phyloP scores from a whole-genome alignment of 2,329 filamentous ascomycete species.

The Lachnellula suecica region DNA sequence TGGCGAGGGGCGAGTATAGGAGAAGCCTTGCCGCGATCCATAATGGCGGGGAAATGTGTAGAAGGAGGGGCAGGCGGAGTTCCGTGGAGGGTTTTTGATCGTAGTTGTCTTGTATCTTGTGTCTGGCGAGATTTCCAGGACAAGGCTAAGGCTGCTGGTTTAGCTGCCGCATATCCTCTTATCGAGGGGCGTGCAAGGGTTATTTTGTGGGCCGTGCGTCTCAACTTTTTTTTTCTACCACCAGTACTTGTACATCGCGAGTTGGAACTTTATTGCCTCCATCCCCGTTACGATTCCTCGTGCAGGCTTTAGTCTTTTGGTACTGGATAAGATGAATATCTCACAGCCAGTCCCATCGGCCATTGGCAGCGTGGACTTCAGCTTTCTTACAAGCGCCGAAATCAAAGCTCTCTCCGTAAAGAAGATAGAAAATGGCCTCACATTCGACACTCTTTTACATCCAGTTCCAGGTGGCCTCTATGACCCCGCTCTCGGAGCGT shows the following conservation, averaged over 20 bases:
- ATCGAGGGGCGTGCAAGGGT: too few species aligned
- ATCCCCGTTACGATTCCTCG: neutral
- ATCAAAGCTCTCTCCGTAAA: slow-evolving; percentile 90
- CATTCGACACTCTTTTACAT: slow-evolving; percentile 90
- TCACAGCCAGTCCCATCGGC: slow-evolving; percentile 80
- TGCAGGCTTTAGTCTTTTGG: slow-evolving; percentile 9
- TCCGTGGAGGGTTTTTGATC: neutral
- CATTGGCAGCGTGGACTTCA: slow-evolving; percentile 87
- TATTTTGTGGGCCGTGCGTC: neutral
- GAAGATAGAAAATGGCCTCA: slow-evolving; percentile 87
- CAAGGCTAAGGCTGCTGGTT: neutral
- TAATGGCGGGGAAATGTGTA: slow-evolving; percentile 29
- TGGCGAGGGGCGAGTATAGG: slow-evolving; percentile 56
- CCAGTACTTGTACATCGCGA: too few species aligned
- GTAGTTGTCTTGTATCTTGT: too few species aligned
- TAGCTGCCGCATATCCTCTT: too few species aligned
- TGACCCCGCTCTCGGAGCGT: slow-evolving; percentile 87
- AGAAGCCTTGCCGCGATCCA: slow-evolving; percentile 52
- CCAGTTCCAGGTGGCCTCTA: slow-evolving; percentile 90
- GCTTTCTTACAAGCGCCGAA: slow-evolving; percentile 77
- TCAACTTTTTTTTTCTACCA: neutral
- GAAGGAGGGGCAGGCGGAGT: neutral
- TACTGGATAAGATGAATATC: slow-evolving; percentile 57
- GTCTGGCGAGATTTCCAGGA: neutral
- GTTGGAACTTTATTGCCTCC: neutral